Percentiles rank a stretch among this genome's conserved stretches.
These are phyloP conservation scores for Serendipita sp. DNA, from an alignment of 768 basidiomycete genomes.

Conservation along the genomic window DNA sequence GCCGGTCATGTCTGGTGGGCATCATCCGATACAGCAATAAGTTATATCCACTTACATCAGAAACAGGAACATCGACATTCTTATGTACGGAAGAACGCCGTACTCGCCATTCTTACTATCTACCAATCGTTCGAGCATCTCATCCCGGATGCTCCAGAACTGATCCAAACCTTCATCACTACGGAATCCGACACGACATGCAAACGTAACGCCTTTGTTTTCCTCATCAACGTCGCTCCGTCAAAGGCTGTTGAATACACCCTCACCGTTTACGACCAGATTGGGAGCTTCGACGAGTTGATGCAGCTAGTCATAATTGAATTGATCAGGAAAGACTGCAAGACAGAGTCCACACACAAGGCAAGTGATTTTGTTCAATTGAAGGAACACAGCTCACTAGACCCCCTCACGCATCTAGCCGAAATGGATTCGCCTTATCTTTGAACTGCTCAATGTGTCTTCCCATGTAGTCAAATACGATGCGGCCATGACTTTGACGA, in stretches of 20 bases:
- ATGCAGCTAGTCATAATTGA: conserved; percentile 95
- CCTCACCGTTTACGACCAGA: conserved; percentile 67
- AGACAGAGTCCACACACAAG: conserved; percentile 64
- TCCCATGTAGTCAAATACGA: conserved; percentile 96
- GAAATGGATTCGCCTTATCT: conserved; percentile 88
- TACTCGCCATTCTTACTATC: conserved; percentile 89
- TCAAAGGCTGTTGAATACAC: conserved; percentile 87
- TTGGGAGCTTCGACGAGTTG: conserved; percentile 71
- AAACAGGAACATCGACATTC: conserved; percentile 77
- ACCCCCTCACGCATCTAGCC: no score
- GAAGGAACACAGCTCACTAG: no score
- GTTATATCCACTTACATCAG: conserved; percentile 14
- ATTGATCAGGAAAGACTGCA: conserved; percentile 79
- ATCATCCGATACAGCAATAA: neutral
- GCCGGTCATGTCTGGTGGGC: conserved; percentile 64
- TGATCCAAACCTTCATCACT: conserved; percentile 89
- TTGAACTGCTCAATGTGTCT: conserved; percentile 75
- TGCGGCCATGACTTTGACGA: conserved; percentile 86
- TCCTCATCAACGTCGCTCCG: conserved; percentile 65
- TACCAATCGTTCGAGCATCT: conserved; percentile 89
- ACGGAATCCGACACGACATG: conserved; percentile 94
- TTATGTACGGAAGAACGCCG: conserved; percentile 96
- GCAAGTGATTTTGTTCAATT: conserved; percentile 38
- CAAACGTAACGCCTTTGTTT: conserved; percentile 94
- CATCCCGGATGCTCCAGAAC: conserved; percentile 90